These are phyloP conservation scores for Coemansia sp. DNA, from an alignment of 192 early-diverging fungal species.

Conservation along the genomic window DNA sequence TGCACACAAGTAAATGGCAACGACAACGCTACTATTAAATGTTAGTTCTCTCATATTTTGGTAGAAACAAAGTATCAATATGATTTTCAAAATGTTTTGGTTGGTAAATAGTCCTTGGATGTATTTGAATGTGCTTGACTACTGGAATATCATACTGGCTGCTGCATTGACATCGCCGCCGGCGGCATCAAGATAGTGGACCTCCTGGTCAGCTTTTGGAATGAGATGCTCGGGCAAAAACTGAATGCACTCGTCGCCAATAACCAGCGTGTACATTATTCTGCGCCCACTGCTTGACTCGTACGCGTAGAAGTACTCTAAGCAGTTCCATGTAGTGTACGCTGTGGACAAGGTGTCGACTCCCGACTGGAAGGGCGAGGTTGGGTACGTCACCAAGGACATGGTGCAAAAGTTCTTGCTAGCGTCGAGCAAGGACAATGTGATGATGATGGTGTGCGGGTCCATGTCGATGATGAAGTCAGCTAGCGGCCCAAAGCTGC, in stretches of 20 bases:
- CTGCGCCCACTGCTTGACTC: slow-evolving; percentile 67
- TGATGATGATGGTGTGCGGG: slow-evolving; percentile 68
- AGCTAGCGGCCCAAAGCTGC: slow-evolving; percentile 77
- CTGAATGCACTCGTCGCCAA: slow-evolving; percentile 75
- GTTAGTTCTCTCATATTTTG: too few relatives aligned
- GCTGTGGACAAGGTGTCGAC: slow-evolving; percentile 60
- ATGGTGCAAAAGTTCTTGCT: slow-evolving; percentile 72
- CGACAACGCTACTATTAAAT: too few relatives aligned
- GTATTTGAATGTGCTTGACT: neutral
- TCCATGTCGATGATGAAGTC: slow-evolving; percentile 69
- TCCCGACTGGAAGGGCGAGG: slow-evolving; percentile 66
- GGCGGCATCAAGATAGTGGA: slow-evolving; percentile 73
- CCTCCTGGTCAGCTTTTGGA: slow-evolving; percentile 61
- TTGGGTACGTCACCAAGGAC: slow-evolving; percentile 74
- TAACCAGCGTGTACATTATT: slow-evolving; percentile 79
- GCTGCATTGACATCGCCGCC: slow-evolving; percentile 87
- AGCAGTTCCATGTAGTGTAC: slow-evolving; percentile 69
- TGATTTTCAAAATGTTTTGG: too few relatives aligned
- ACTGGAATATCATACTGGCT: slow-evolving; percentile 77
- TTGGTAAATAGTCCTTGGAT: too few relatives aligned
- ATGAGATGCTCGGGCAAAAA: slow-evolving; percentile 93
- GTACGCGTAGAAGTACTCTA: slow-evolving; percentile 57
- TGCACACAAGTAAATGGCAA: too few relatives aligned
- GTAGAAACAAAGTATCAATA: too few relatives aligned
- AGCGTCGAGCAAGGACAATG: slow-evolving; percentile 45